phyloP scores from a whole-genome alignment of 345 rosid species.

The Balakata baccata region DNA sequence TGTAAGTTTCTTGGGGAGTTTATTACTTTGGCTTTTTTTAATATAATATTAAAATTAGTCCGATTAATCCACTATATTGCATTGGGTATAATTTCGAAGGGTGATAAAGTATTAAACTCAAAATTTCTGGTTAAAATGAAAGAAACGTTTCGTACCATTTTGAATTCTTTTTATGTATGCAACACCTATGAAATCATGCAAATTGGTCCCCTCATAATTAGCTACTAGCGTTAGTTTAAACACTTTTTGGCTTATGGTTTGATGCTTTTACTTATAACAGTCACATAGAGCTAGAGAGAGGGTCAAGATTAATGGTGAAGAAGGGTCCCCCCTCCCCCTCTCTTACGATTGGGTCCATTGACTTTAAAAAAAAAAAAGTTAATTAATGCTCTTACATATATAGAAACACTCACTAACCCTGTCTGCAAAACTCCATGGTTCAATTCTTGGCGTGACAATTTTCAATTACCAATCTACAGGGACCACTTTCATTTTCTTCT shows the following conservation, averaged over 20 bases:
- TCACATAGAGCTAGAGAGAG: conserved; percentile 12
- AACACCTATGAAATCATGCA: conserved; percentile 25
- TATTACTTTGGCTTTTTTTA: no score
- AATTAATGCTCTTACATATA: conserved; percentile 41
- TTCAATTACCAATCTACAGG: conserved; percentile 29
- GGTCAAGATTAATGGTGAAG: neutral
- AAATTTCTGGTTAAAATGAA: no score
- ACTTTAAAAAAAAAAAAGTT: no score
- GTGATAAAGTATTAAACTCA: no score
- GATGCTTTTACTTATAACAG: conserved; percentile 26
- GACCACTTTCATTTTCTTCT: conserved; percentile 26
- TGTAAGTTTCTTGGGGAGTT: neutral
- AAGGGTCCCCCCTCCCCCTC: conserved; percentile 36
- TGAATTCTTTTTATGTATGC: conserved; percentile 3
- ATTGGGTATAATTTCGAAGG: no score
- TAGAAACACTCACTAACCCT: conserved; percentile 29
- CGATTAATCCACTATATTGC: no score
- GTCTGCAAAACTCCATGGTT: conserved; percentile 27
- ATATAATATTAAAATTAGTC: no score
- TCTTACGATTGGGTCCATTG: neutral
- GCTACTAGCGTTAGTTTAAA: conserved; percentile 14
- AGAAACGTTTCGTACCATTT: no score
- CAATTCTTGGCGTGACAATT: conserved; percentile 34
- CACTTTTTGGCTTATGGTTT: conserved; percentile 22
- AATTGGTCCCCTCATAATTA: conserved; percentile 39